phyloP scores from a whole-genome alignment of 768 basidiomycete genomes.

The Chalciporus sphaerocephalus region DNA sequence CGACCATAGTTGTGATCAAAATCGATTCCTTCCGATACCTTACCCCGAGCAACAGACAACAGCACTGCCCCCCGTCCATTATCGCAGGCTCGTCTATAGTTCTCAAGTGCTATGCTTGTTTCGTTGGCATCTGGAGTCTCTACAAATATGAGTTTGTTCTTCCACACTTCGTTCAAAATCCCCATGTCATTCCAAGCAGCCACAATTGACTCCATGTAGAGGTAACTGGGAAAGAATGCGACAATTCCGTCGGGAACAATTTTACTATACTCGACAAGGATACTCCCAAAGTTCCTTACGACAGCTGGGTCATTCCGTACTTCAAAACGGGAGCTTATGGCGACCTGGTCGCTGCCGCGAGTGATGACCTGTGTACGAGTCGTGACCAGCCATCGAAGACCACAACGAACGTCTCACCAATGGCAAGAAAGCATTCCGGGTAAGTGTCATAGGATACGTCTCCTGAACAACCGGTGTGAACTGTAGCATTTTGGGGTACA shows the following conservation, averaged over 20 bases:
- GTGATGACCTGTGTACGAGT: slow-evolving; percentile 74
- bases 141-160: slow-evolving; percentile 97
- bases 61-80: slow-evolving; percentile 97
- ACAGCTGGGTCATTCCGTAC: slow-evolving; percentile 99
- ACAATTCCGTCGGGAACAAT: slow-evolving; percentile 98
- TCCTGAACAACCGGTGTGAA: slow-evolving; percentile 97
- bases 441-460: slow-evolving; percentile 96
- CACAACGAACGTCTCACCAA: slow-evolving; percentile 50
- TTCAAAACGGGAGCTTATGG: slow-evolving; percentile 97
- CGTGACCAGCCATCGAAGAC: neutral
- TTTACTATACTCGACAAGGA: slow-evolving; percentile 96
- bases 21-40: slow-evolving; percentile 99
- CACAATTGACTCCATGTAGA: slow-evolving; percentile 99
- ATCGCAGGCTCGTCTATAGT: slow-evolving; percentile 96
- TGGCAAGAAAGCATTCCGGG: slow-evolving; percentile 93
- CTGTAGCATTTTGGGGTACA: slow-evolving; percentile 99
- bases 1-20: slow-evolving; percentile 99
- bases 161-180: slow-evolving; percentile 98
- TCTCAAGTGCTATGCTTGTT: slow-evolving; percentile 95
- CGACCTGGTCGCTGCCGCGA: slow-evolving; percentile 96
- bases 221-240: slow-evolving; percentile 97
- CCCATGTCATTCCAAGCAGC: slow-evolving; percentile 99
- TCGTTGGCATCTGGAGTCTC: slow-evolving; percentile 99
- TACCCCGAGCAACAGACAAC: slow-evolving; percentile 95
- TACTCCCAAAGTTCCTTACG: slow-evolving; percentile 97